These are phyloP conservation scores for Pilaira anomala DNA, from an alignment of 192 early-diverging fungal genomes.

Conservation along the genomic window DNA sequence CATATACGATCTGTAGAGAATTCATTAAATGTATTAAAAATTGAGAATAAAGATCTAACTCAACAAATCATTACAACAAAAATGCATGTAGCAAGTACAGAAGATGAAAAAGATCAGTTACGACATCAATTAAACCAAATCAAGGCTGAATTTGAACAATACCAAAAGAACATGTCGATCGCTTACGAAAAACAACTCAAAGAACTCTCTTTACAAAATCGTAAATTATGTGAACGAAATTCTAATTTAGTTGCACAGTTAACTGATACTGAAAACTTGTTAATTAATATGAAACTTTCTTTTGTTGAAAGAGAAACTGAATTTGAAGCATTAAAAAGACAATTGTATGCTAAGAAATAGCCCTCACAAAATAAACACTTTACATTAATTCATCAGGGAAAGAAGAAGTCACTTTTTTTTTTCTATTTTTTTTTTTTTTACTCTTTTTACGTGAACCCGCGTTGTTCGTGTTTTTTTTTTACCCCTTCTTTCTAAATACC, in stretches of 20 bases:
- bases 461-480: neutral
- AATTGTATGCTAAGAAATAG: no score
- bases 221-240: constrained; percentile 62
- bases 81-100: constrained; percentile 49
- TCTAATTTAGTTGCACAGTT: constrained; percentile 53
- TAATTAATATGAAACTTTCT: constrained; percentile 65
- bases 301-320: constrained; percentile 83
- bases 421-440: neutral
- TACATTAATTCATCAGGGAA: neutral
- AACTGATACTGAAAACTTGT: constrained; percentile 55
- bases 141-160: constrained; percentile 44
- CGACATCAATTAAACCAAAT: constrained; percentile 43
- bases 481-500: neutral
- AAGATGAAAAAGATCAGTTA: constrained; percentile 51
- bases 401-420: neutral
- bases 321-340: constrained; percentile 57
- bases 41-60: constrained; percentile 73
- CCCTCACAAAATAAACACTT: no score
- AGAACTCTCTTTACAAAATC: constrained; percentile 71
- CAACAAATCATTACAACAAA: constrained; percentile 61
- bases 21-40: constrained; percentile 62
- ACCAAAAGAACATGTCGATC: constrained; percentile 48
- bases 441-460: neutral
- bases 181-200: constrained; percentile 64
- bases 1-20: constrained; percentile 60